These are phyloP conservation scores for Aspergillus intermedius DNA, from an alignment of 2,329 filamentous ascomycete species.

Conservation along the genomic window DNA sequence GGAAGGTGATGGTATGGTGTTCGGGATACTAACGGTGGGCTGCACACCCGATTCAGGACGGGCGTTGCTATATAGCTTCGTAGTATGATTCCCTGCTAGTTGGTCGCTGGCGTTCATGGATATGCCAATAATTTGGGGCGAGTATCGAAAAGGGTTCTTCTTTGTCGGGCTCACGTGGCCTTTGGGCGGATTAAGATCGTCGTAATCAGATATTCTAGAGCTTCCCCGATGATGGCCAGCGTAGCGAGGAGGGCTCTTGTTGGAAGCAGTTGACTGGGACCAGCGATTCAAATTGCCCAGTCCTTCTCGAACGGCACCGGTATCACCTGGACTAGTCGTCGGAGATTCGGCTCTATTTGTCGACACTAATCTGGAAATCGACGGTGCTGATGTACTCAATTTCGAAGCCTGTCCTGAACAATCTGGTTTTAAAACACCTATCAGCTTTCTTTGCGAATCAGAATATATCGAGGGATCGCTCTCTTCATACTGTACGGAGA, in stretches of 20 bases:
- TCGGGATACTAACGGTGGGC: too few species aligned
- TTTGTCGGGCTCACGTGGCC: constrained; percentile 8
- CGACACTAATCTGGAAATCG: constrained; percentile 2
- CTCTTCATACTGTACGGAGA: neutral
- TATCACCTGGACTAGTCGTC: constrained; percentile 9
- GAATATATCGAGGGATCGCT: neutral
- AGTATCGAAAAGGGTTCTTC: constrained; percentile 2
- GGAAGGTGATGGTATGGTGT: neutral
- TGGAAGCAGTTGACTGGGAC: constrained; percentile 52
- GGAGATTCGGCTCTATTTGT: constrained; percentile 3
- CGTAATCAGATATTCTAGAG: constrained; percentile 17
- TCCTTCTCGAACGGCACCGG: constrained; percentile 36
- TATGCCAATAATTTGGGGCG: constrained; percentile 4
- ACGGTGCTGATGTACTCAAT: constrained; percentile 3
- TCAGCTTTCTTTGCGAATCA: neutral
- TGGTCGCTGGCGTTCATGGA: neutral
- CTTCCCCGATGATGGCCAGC: constrained; percentile 17
- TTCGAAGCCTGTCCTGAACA: neutral
- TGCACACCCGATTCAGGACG: neutral
- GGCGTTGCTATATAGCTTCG: neutral
- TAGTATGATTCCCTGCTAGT: constrained; percentile 1
- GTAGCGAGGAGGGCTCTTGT: constrained; percentile 27
- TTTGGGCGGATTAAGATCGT: constrained; percentile 7
- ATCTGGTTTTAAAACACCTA: neutral
- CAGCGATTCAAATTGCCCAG: constrained; percentile 50